These are phyloP conservation scores for Sicyos baderoa DNA, from an alignment of 306 rosid species.

Conservation along the genomic window DNA sequence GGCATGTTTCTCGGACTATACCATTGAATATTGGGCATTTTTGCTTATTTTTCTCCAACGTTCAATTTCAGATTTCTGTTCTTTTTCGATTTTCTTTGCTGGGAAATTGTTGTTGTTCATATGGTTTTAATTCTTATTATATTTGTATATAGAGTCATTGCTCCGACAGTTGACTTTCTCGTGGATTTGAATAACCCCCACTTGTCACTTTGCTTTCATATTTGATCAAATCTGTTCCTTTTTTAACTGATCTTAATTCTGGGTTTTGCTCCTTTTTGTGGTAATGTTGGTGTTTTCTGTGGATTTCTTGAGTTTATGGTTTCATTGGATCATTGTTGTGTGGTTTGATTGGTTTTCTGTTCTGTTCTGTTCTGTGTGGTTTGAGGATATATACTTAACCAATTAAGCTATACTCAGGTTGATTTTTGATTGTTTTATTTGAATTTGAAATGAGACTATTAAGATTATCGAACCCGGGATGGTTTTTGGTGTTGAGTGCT, in stretches of 20 bases:
- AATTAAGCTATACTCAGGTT: background rate
- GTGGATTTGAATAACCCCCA: conserved; percentile 26
- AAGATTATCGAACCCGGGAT: background rate
- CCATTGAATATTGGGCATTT: conserved; percentile 19
- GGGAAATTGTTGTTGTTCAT: conserved; percentile 6
- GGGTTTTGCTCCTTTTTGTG: background rate
- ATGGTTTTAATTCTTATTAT: background rate
- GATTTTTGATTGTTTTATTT: background rate
- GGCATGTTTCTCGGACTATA: conserved; percentile 24
- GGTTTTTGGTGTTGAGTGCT: conserved; percentile 15
- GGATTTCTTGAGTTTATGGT: background rate
- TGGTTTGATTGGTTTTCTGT: background rate
- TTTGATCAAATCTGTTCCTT: conserved; percentile 3
- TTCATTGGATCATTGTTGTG: conserved; percentile 4
- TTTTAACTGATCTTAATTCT: background rate
- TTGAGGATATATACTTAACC: background rate
- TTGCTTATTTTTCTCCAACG: conserved; percentile 31
- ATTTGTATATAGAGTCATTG: background rate
- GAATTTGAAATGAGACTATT: background rate
- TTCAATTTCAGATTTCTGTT: conserved; percentile 30
- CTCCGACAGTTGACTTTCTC: conserved; percentile 37
- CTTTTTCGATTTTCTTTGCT: conserved; percentile 19
- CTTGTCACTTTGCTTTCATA: conserved; percentile 20
- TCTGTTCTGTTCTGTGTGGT: background rate
- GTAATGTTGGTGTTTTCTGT: conserved; percentile 13